Conservation (phyloP, 2,329 filamentous ascomycete species). For the Microdochium bolleyi region DNA sequence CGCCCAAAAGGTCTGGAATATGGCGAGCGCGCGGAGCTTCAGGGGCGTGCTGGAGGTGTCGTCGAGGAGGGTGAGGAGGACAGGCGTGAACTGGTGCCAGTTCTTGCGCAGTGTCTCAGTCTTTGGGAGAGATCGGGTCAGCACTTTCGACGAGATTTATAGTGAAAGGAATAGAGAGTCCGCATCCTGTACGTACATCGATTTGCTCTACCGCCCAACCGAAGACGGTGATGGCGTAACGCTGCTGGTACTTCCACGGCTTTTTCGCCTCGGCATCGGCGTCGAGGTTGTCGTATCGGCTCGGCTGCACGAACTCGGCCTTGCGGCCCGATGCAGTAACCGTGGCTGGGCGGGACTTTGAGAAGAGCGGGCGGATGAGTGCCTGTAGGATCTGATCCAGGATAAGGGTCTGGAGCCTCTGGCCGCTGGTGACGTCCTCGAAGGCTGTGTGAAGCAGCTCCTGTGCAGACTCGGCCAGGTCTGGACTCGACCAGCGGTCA, state of each 20-base stretch:
- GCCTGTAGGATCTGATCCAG: constrained; percentile 49
- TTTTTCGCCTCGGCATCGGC: constrained; percentile 30
- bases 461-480: constrained; percentile 19
- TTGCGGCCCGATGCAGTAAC: constrained; percentile 52
- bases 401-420: constrained; percentile 28
- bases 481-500: constrained; percentile 29
- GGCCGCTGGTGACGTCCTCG: not conserved
- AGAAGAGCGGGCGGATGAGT: constrained; percentile 62
- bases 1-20: constrained; percentile 46
- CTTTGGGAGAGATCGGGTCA: not conserved
- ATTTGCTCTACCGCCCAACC: constrained; percentile 50
- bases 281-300: constrained; percentile 24
- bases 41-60: constrained; percentile 45
- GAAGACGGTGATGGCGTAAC: constrained; percentile 46
- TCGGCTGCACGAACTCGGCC: constrained; percentile 32
- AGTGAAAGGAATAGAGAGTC: constrained; percentile 5
- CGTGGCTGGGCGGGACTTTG: constrained; percentile 39
- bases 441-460: constrained; percentile 22
- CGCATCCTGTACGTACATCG: constrained; percentile 41
- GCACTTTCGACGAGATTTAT: not conserved
- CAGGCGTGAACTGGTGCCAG: constrained; percentile 64
- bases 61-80: constrained; percentile 61
- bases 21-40: constrained; percentile 46
- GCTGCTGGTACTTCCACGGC: constrained; percentile 52
- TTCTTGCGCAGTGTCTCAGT: constrained; percentile 32